Conservation (phyloP, 768 basidiomycete genomes). For the Austroboletus eburneus region DNA sequence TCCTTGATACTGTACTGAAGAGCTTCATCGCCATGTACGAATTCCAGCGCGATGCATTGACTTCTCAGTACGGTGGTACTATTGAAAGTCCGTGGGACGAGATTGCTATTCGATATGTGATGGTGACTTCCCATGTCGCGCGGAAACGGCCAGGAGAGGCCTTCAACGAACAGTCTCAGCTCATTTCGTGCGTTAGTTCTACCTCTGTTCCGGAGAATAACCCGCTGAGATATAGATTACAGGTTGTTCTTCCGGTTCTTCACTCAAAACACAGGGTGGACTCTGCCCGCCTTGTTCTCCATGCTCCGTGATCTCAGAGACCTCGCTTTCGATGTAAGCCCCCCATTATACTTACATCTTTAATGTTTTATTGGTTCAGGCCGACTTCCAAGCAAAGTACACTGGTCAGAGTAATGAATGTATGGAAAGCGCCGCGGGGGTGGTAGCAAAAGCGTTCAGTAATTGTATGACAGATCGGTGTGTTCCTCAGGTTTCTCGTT, state of each 20-base stretch:
- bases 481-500: slow-evolving; percentile 7
- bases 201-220: not conserved
- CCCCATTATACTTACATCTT: not conserved
- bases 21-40: slow-evolving; percentile 34
- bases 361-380: slow-evolving; percentile 33
- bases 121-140: slow-evolving; percentile 67
- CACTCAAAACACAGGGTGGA: slow-evolving; percentile 81
- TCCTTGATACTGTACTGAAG: not conserved
- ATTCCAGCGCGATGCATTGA: slow-evolving; percentile 18
- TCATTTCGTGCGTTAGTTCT: slow-evolving; percentile 60
- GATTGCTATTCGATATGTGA: slow-evolving; percentile 76
- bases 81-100: slow-evolving; percentile 82
- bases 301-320: slow-evolving; percentile 79
- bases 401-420: slow-evolving; percentile 55
- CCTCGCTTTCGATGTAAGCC: slow-evolving; percentile 74
- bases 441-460: slow-evolving; percentile 86
- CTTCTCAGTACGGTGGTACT: slow-evolving; percentile 45
- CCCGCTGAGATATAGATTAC: not conserved
- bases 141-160: slow-evolving; percentile 66
- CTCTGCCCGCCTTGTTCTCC: slow-evolving; percentile 76
- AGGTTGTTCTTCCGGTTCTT: slow-evolving; percentile 80
- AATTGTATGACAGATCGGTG: slow-evolving; percentile 83
- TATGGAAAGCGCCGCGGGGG: slow-evolving; percentile 85
- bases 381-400: slow-evolving; percentile 57
- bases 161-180: slow-evolving; percentile 73